These are phyloP conservation scores for Xylariaceae sp. DNA, from an alignment of 2,329 filamentous ascomycete genomes.

Conservation along the genomic window DNA sequence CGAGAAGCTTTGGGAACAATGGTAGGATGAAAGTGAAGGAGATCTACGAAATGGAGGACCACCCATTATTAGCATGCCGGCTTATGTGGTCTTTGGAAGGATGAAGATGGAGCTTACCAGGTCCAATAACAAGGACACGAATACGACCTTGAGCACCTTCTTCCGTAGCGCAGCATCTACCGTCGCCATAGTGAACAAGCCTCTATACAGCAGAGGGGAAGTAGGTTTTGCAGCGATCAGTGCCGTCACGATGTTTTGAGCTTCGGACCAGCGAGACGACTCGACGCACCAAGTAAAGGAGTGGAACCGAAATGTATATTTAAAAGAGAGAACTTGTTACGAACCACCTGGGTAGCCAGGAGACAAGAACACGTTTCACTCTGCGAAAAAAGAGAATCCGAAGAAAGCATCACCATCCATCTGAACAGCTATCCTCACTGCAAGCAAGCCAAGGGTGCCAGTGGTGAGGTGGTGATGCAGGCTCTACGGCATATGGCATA, in stretches of 20 bases:
- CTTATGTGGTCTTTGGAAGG: background rate
- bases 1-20: slow-evolving; percentile 91
- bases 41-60: slow-evolving; percentile 62
- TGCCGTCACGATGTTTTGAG: background rate
- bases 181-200: slow-evolving; percentile 40
- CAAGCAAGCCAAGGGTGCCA: too few relatives aligned
- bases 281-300: background rate
- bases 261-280: slow-evolving; percentile 8
- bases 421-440: slow-evolving; percentile 7
- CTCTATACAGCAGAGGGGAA: background rate
- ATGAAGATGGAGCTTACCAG: slow-evolving; percentile 65
- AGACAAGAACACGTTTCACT: slow-evolving; percentile 14
- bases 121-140: slow-evolving; percentile 87
- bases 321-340: background rate
- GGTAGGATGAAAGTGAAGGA: slow-evolving; percentile 99
- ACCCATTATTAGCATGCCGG: slow-evolving; percentile 21
- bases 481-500: too few relatives aligned
- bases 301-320: too few relatives aligned
- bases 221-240: too few relatives aligned
- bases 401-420: background rate
- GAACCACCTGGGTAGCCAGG: background rate
- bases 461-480: too few relatives aligned
- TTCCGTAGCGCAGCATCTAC: slow-evolving; percentile 63
- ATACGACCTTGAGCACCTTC: slow-evolving; percentile 84
- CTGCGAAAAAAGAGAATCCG: background rate